Evolutionary conservation across 441 rosid species (phyloP).

Genomic region (Erysimum cheiri): DNA sequence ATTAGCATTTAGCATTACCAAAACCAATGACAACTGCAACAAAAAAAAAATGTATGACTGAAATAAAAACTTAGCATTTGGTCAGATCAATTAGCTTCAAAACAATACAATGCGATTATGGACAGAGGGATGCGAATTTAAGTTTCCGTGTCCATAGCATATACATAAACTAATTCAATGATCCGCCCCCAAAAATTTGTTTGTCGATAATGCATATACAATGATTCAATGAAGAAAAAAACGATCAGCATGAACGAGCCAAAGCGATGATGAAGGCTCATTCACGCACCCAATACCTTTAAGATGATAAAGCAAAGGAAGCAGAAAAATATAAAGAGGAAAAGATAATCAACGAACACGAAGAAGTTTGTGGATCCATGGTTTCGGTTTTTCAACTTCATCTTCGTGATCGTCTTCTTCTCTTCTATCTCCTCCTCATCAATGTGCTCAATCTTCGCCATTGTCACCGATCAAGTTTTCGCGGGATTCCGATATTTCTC

Average conservation of each 20-base stretch:
- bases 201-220: constrained; percentile 45
- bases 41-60: constrained; percentile 2
- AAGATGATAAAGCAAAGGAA: constrained; percentile 63
- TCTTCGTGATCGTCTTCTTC: constrained; percentile 33
- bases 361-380: constrained; percentile 69
- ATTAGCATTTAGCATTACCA: neutral
- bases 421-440: constrained; percentile 45
- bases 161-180: too few relatives aligned
- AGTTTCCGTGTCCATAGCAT: constrained; percentile 17
- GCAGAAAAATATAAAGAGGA: constrained; percentile 56
- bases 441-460: constrained; percentile 59
- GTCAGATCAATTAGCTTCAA: neutral
- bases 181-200: neutral
- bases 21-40: neutral
- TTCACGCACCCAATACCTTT: constrained; percentile 55
- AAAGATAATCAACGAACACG: constrained; percentile 70
- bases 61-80: neutral
- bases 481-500: constrained; percentile 24
- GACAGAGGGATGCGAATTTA: constrained; percentile 33
- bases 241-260: constrained; percentile 19
- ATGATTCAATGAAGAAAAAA: neutral
- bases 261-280: constrained; percentile 41
- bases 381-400: constrained; percentile 54
- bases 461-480: neutral
- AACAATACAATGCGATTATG: constrained; percentile 35